phyloP scores from a whole-genome alignment of 2,329 filamentous ascomycete genomes.

The Alternaria ethzedia region DNA sequence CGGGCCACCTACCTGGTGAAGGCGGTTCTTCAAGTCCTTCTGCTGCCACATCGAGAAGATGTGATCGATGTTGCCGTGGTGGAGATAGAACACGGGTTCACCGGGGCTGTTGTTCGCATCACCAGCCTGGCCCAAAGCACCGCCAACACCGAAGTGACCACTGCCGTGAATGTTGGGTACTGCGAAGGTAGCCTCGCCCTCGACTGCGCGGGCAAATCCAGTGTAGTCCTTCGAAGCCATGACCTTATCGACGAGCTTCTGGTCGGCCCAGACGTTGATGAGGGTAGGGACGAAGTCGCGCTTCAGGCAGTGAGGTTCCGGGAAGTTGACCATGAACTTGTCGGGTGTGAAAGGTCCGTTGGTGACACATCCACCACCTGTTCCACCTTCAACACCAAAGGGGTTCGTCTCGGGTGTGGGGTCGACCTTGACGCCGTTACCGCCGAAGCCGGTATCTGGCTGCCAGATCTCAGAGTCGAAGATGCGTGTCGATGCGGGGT shows the following conservation, averaged over 20 bases:
- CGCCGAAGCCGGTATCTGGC: slow-evolving; percentile 40
- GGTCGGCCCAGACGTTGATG: slow-evolving; percentile 30
- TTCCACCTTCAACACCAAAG: too few species aligned
- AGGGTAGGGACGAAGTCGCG: slow-evolving; percentile 41
- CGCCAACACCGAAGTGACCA: slow-evolving; percentile 48
- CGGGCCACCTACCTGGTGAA: slow-evolving; percentile 46
- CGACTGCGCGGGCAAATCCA: slow-evolving; percentile 34
- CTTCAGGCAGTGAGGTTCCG: slow-evolving; percentile 33
- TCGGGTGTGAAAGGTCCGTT: slow-evolving; percentile 38
- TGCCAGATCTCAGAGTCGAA: slow-evolving; percentile 29
- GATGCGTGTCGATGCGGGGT: slow-evolving; percentile 15
- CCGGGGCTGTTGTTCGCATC: slow-evolving; percentile 46
- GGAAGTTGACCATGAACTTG: slow-evolving; percentile 32
- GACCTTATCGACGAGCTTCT: slow-evolving; percentile 27
- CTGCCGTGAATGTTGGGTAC: slow-evolving; percentile 43
- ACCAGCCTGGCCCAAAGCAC: slow-evolving; percentile 39
- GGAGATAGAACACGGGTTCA: slow-evolving; percentile 47
- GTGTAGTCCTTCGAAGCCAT: slow-evolving; percentile 34
- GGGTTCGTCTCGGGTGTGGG: too few species aligned
- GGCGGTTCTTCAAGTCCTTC: slow-evolving; percentile 35
- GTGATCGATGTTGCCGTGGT: slow-evolving; percentile 48
- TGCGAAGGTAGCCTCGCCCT: slow-evolving; percentile 33
- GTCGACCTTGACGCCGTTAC: slow-evolving; percentile 43
- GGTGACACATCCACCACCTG: slow-evolving; percentile 38
- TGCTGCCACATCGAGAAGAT: slow-evolving; percentile 42